Conservation (phyloP, 441 rosid genomes). For the Raphanus hybrid region DNA sequence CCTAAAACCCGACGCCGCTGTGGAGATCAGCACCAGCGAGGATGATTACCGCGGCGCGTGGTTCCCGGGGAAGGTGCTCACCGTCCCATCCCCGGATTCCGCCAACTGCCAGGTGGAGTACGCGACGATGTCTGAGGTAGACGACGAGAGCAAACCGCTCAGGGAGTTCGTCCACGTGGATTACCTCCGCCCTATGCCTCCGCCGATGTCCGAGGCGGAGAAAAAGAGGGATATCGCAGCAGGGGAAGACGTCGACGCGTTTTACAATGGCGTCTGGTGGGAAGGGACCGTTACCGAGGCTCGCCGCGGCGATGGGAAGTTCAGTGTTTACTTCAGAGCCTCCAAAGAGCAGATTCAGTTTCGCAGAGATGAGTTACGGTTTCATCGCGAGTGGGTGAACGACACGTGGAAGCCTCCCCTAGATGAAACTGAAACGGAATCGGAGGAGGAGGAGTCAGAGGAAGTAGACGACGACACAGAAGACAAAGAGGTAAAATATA, state of each 20-base stretch:
- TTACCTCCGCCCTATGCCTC: constrained; percentile 65
- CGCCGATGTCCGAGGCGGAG: constrained; percentile 54
- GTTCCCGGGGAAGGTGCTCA: constrained; percentile 58
- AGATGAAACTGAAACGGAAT: constrained; percentile 38
- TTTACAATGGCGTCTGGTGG: constrained; percentile 87
- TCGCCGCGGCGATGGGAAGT: constrained; percentile 52
- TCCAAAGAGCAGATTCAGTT: constrained; percentile 62
- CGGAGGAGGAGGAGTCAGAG: constrained; percentile 25
- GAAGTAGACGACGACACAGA: neutral
- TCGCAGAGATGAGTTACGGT: constrained; percentile 52
- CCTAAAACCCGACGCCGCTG: constrained; percentile 53
- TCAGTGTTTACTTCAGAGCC: constrained; percentile 63
- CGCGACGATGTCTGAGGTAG: constrained; percentile 56
- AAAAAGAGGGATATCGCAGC: constrained; percentile 47
- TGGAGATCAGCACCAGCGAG: constrained; percentile 71
- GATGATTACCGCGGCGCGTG: constrained; percentile 77
- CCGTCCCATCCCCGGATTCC: constrained; percentile 40
- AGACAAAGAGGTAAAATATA: constrained; percentile 15
- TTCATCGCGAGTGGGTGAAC: constrained; percentile 71
- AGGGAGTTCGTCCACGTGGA: constrained; percentile 46
- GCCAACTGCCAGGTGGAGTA: constrained; percentile 57
- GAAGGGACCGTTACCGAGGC: constrained; percentile 75
- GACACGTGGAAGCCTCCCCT: constrained; percentile 74
- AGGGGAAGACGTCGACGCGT: constrained; percentile 75
- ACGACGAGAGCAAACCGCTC: constrained; percentile 46